Evolutionary conservation across 176 grass and related monocot species (phyloP).

Genomic region (Chrysopogon serrulatus): DNA sequence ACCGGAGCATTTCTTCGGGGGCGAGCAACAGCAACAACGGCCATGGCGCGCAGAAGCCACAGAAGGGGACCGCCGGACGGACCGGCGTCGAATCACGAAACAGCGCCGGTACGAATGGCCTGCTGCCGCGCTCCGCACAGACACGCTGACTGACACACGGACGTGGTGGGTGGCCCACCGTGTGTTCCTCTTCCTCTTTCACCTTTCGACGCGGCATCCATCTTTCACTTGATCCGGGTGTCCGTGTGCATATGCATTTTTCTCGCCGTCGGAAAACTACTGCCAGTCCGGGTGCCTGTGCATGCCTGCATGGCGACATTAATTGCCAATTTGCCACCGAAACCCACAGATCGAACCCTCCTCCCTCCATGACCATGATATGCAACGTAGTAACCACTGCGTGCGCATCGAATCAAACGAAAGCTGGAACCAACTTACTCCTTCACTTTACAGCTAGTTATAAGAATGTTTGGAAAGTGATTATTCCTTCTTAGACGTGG

Average conservation of each 20-base stretch:
- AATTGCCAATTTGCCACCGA: not conserved
- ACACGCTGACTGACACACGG: not conserved
- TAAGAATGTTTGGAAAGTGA: no score
- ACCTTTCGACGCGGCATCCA: not conserved
- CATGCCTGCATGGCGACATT: not conserved
- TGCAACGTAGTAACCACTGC: not conserved
- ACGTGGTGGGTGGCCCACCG: not conserved
- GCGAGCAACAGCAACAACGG: not conserved
- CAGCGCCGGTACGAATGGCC: not conserved
- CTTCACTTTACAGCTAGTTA: no score
- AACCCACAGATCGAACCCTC: not conserved
- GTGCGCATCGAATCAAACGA: not conserved
- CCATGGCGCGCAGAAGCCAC: no score
- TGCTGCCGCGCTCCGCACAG: not conserved
- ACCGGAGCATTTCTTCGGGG: not conserved
- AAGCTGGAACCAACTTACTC: no score
- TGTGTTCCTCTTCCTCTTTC: not conserved
- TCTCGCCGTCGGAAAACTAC: no score
- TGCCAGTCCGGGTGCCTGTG: no score
- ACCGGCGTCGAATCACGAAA: no score
- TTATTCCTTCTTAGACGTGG: slow-evolving; percentile 31
- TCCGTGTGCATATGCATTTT: no score
- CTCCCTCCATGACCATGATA: no score
- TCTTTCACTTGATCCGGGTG: not conserved
- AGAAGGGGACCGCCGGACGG: no score